Conservation (phyloP, 306 rosid species). For the Amphicarpaea edgeworthii region DNA sequence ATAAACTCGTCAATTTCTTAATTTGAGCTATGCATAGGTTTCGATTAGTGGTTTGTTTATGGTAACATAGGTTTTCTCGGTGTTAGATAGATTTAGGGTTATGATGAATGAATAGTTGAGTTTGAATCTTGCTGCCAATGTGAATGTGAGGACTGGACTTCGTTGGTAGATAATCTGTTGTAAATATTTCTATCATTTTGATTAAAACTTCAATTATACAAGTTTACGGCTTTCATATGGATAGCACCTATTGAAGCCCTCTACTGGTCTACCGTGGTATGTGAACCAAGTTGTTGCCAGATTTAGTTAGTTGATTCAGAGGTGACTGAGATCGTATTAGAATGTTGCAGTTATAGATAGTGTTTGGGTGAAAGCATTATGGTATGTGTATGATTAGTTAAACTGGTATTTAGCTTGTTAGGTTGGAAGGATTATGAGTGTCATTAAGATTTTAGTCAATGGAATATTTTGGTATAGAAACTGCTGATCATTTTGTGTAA, state of each 20-base stretch:
- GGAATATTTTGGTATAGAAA: neutral
- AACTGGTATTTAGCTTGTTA: neutral
- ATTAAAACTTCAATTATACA: neutral
- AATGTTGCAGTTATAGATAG: neutral
- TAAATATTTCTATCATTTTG: neutral
- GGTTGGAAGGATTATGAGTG: neutral
- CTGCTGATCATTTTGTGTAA: constrained; percentile 5
- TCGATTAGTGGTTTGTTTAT: neutral
- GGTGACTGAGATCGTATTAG: neutral
- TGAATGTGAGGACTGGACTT: no score
- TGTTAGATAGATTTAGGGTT: neutral
- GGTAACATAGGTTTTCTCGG: neutral
- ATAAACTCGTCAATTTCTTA: neutral
- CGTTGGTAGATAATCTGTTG: no score
- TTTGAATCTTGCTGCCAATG: no score
- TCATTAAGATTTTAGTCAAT: constrained; percentile 15
- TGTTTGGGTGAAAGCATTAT: constrained; percentile 2
- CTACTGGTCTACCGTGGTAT: neutral
- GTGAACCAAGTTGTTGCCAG: neutral
- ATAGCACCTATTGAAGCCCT: neutral
- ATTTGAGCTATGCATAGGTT: neutral
- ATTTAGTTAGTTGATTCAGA: constrained; percentile 11
- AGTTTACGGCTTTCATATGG: neutral
- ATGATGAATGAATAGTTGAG: neutral
- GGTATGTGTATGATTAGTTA: neutral